These are phyloP conservation scores for Zostera marina DNA, from an alignment of 116 monocot genomes.

Conservation along the genomic window DNA sequence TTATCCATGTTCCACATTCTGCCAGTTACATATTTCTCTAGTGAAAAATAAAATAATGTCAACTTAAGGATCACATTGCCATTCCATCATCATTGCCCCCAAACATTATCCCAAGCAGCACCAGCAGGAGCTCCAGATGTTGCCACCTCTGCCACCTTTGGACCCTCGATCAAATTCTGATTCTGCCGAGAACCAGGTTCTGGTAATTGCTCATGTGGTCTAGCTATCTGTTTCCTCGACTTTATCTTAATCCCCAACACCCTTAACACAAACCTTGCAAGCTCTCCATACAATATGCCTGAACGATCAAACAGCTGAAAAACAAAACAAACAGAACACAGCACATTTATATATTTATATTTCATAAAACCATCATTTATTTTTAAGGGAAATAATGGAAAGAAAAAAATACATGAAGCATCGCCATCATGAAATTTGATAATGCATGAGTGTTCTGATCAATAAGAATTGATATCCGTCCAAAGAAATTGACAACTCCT, in stretches of 20 bases:
- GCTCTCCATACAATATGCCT: constrained; percentile 85
- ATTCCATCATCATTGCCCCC: constrained; percentile 22
- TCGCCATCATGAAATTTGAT: constrained; percentile 74
- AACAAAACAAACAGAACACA: background rate
- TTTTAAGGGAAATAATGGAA: background rate
- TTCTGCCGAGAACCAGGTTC: constrained; percentile 14
- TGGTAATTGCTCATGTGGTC: constrained; percentile 8
- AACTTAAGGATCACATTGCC: background rate
- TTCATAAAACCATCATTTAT: background rate
- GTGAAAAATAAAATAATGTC: too few species aligned
- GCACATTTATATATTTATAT: background rate
- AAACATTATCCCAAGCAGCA: constrained; percentile 58
- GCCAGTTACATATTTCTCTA: too few species aligned
- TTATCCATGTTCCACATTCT: too few species aligned
- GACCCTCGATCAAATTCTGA: constrained; percentile 28
- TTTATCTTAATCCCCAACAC: constrained; percentile 60
- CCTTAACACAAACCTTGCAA: constrained; percentile 79
- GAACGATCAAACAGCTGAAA: constrained; percentile 81
- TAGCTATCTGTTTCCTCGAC: constrained; percentile 18
- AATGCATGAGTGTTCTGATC: constrained; percentile 93
- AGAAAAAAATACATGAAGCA: constrained; percentile 43
- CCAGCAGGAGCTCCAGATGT: background rate
- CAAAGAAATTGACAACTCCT: constrained; percentile 80
- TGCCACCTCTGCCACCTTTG: constrained; percentile 20
- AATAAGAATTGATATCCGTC: constrained; percentile 51